A percentile compares a stretch with the other conserved stretches of the same genome.
Conservation (phyloP, 352 stramenopile genomes). For the Blastocystis sp. region DNA sequence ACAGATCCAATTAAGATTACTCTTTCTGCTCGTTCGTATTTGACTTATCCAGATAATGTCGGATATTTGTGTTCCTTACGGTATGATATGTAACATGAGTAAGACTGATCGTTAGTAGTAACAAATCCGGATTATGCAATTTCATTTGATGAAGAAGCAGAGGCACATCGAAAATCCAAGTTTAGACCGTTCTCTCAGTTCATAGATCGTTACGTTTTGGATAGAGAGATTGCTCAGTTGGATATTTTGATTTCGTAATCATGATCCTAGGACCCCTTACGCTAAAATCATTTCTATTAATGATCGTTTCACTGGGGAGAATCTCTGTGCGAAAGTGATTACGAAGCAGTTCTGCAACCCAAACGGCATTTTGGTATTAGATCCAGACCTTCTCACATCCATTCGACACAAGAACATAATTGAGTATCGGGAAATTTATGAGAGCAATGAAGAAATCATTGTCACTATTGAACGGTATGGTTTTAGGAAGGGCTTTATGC, state of each 20-base stretch:
- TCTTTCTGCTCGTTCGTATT: neutral
- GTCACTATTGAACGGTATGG: constrained; percentile 34
- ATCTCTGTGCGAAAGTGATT: constrained; percentile 61
- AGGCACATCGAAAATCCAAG: neutral
- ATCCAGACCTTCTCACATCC: constrained; percentile 40
- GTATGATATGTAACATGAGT: neutral
- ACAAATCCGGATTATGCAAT: constrained; percentile 13
- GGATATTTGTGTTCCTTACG: constrained; percentile 51
- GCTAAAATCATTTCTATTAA: constrained; percentile 56
- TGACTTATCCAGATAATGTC: constrained; percentile 5
- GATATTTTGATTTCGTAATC: neutral
- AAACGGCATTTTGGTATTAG: constrained; percentile 3
- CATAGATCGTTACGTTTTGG: constrained; percentile 44
- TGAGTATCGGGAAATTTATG: constrained; percentile 62
- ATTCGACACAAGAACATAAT: constrained; percentile 64
- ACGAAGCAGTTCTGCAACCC: constrained; percentile 56
- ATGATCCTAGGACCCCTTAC: constrained; percentile 29
- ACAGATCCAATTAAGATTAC: neutral
- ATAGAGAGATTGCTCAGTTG: constrained; percentile 40
- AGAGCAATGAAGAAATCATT: constrained; percentile 61
- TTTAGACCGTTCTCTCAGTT: constrained; percentile 62
- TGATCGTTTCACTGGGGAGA: constrained; percentile 26
- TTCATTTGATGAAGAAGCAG: neutral
- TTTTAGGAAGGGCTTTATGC: neutral
- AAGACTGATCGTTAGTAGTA: neutral